Base-by-base conservation (phyloP, 2,329 filamentous ascomycete genomes). In the Juglanconis sp. region DNA sequence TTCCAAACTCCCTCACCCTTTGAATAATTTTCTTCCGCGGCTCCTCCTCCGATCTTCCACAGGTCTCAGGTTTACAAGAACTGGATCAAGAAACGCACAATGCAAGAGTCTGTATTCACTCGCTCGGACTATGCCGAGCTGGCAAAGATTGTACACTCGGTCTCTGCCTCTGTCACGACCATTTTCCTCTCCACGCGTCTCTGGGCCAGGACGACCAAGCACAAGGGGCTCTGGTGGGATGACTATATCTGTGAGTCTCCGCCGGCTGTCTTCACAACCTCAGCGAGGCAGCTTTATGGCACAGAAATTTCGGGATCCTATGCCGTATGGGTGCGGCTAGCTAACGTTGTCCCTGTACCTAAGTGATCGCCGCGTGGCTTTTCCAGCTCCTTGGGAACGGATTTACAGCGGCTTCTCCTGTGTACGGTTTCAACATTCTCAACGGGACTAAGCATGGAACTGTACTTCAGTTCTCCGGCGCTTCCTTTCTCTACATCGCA, bases 311-410 rank as follows among this genome's bases (percentile, higher is more conserved):
- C 49, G 3, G 34, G 30, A 10, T 24, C 2, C 4, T 17, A 6
- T 32, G 8, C 3, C 10, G 7, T 13, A 5, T 40, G 11, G 15
- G 10, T 32, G 48, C 15, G 48, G 6, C 31, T 57, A 31, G 42
- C 35, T 34, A 44, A 34, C 3, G 35, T 5, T 7, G 35, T 36
- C 17, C 15, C 31, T 5, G 49, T 30, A n/a, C 31, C 34, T 32
- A 35, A 61, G 59, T 59, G 35, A 59, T 61, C 38, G 56, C 56
- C 10, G 42, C 59, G 17, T 61, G 59, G 59, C 55, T n/a, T 8
- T 49, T 53, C 7, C 56, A 54, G 8, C 56, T 61, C 10, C 47
- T 40, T n/a, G 50, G 49, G 10, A 58, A 61, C 24, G 59, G 59
- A 3, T 38, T 61, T 7, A 50, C 55, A 11, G 59, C 59, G 7